Percentiles rank a stretch among this genome's conserved stretches.
phyloP scores from a whole-genome alignment of 108 stramenopile species.

The Thalassiosira profunda region DNA sequence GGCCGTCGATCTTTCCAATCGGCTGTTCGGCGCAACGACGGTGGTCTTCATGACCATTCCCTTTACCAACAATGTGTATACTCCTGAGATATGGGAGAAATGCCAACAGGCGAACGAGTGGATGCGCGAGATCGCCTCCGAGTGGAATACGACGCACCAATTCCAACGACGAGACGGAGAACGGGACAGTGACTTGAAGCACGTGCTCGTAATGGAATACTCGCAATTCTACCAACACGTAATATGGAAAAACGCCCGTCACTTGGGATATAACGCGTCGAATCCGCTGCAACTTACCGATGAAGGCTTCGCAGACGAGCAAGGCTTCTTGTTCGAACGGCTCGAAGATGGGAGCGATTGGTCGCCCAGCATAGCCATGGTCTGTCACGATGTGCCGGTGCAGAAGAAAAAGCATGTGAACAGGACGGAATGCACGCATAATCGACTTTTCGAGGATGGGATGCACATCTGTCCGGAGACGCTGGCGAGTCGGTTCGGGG shows the following conservation, averaged over 20 bases:
- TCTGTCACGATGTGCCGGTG: slow-evolving; percentile 8
- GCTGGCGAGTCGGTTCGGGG: slow-evolving; percentile 35
- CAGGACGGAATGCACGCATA: slow-evolving; percentile 28
- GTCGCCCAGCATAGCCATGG: slow-evolving; percentile 36
- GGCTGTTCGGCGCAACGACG: slow-evolving; percentile 39
- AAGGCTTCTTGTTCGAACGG: slow-evolving; percentile 38
- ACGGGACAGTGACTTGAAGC: slow-evolving; percentile 14
- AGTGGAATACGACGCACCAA: slow-evolving; percentile 20
- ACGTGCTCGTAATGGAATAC: slow-evolving; percentile 41
- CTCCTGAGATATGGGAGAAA: slow-evolving; percentile 14
- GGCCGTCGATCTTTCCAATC: slow-evolving; percentile 33
- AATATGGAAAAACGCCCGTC: slow-evolving; percentile 34
- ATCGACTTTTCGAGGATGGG: slow-evolving; percentile 39
- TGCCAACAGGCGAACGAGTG: slow-evolving; percentile 18
- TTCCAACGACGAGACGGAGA: too few relatives aligned
- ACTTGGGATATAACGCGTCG: slow-evolving; percentile 27
- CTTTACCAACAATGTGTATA: slow-evolving; percentile 53
- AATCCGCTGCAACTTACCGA: slow-evolving; percentile 11
- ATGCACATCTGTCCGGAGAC: slow-evolving; percentile 58
- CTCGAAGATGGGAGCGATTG: slow-evolving; percentile 15
- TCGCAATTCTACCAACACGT: slow-evolving; percentile 30
- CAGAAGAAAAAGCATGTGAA: neutral
- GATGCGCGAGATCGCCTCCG: slow-evolving; percentile 25
- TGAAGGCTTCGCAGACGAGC: slow-evolving; percentile 15
- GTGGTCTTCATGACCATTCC: slow-evolving; percentile 47